Percentiles rank a stretch among this genome's conserved stretches.
phyloP scores from a whole-genome alignment of 768 basidiomycete genomes.

The Trametes gibbosa region DNA sequence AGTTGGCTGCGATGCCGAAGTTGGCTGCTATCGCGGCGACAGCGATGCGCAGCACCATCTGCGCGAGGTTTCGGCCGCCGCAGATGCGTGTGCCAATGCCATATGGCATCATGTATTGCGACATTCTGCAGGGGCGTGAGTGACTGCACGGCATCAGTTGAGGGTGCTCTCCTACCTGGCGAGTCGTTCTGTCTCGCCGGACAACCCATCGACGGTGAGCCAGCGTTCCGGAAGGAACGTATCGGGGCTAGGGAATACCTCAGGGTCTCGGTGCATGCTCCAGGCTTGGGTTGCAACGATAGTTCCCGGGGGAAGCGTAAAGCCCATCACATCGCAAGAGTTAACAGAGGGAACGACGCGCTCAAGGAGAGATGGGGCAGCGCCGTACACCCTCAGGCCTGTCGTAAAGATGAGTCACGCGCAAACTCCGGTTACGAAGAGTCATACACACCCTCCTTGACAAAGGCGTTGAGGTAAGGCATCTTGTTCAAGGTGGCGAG shows the following conservation, averaged over 20 bases:
- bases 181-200: conserved; percentile 41
- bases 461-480: conserved; percentile 46
- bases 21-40: conserved; percentile 61
- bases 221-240: conserved; percentile 79
- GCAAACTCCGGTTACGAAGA: not conserved
- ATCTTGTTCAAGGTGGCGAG: conserved; percentile 51
- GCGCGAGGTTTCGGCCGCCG: conserved; percentile 75
- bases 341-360: conserved; percentile 74
- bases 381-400: conserved; percentile 75
- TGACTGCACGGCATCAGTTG: not conserved
- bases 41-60: conserved; percentile 60
- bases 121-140: conserved; percentile 43
- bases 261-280: conserved; percentile 77
- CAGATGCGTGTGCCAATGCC: conserved; percentile 74
- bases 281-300: conserved; percentile 79
- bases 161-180: not conserved
- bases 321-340: conserved; percentile 76
- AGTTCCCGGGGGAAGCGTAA: conserved; percentile 75
- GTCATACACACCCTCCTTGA: conserved; percentile 49
- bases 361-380: conserved; percentile 71
- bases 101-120: conserved; percentile 74
- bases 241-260: conserved; percentile 71
- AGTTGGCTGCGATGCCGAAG: conserved; percentile 59
- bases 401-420: not conserved
- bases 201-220: conserved; percentile 44